These are phyloP conservation scores for Penicillium sp. DNA, from an alignment of 2,329 filamentous ascomycete species.

Conservation along the genomic window DNA sequence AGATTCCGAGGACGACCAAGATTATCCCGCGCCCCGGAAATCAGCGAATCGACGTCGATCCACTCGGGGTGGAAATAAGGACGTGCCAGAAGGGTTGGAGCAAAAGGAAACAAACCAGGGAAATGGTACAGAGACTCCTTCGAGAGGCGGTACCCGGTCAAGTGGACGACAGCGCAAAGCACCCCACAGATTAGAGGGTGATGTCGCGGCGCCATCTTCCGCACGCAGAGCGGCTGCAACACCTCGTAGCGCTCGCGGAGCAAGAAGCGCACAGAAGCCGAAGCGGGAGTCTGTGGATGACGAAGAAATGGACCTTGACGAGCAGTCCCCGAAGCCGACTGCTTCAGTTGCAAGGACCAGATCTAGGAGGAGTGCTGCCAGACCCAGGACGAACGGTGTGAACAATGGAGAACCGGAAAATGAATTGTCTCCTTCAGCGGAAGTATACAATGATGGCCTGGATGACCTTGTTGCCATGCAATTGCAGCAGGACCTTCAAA, in stretches of 20 bases:
- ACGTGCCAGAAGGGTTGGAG: constrained; percentile 7
- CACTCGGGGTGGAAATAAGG: constrained; percentile 11
- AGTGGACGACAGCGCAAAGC: constrained; percentile 38
- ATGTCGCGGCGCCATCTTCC: constrained; percentile 22
- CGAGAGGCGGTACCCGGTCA: constrained; percentile 27
- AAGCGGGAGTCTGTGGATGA: constrained; percentile 19
- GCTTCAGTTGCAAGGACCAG: constrained; percentile 27
- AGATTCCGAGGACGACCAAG: constrained; percentile 17
- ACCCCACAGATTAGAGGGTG: constrained; percentile 33
- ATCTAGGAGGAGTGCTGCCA: constrained; percentile 27
- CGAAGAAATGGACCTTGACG: constrained; percentile 24
- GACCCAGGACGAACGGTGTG: constrained; percentile 15
- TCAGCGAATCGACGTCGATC: constrained; percentile 27
- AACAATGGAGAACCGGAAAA: constrained; percentile 8
- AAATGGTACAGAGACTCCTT: constrained; percentile 21
- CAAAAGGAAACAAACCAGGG: constrained; percentile 8
- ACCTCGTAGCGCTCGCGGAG: constrained; percentile 20
- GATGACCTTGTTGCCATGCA: constrained; percentile 39
- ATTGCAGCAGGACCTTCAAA: constrained; percentile 35
- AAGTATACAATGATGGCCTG: constrained; percentile 34
- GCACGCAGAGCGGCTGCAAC: constrained; percentile 21
- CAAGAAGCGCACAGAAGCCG: constrained; percentile 24
- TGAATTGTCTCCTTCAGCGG: constrained; percentile 24
- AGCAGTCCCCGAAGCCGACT: constrained; percentile 19
- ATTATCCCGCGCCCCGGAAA: constrained; percentile 17